A percentile compares a stretch with the other conserved stretches of the same genome.
phyloP scores from a whole-genome alignment of 768 basidiomycete species.

The Pilatotrama ljubarskyi region DNA sequence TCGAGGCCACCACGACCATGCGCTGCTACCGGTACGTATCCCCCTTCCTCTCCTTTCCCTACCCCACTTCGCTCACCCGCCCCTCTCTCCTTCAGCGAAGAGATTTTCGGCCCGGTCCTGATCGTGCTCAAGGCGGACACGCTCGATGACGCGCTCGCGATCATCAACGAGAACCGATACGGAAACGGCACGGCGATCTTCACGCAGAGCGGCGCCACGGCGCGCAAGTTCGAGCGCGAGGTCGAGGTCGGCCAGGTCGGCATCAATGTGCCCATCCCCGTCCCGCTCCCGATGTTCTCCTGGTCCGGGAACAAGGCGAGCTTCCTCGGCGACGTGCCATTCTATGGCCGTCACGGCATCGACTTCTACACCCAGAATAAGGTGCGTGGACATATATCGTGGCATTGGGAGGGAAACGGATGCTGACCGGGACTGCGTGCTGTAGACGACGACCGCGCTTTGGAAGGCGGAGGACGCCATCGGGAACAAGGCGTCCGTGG shows the following conservation, averaged over 20 bases:
- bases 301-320: slow-evolving; percentile 96
- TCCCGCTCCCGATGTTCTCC: slow-evolving; percentile 92
- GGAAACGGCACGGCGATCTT: slow-evolving; percentile 96
- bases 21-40: slow-evolving; percentile 75
- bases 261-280: slow-evolving; percentile 90
- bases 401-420: neutral
- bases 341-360: slow-evolving; percentile 91
- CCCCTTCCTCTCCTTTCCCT: neutral
- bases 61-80: neutral
- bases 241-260: slow-evolving; percentile 94
- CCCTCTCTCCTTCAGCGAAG: slow-evolving; percentile 56
- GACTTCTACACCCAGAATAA: slow-evolving; percentile 98
- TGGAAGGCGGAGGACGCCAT: slow-evolving; percentile 90
- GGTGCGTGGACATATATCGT: slow-evolving; percentile 39
- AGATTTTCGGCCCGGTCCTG: slow-evolving; percentile 94
- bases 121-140: slow-evolving; percentile 76
- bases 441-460: slow-evolving; percentile 87
- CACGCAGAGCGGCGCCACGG: slow-evolving; percentile 94
- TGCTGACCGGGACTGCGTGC: neutral
- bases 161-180: slow-evolving; percentile 89
- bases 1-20: slow-evolving; percentile 84
- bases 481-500: slow-evolving; percentile 75
- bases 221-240: slow-evolving; percentile 85
- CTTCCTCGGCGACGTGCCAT: slow-evolving; percentile 82
- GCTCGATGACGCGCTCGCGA: slow-evolving; percentile 85